Conservation (phyloP, 345 rosid genomes). For the Anacardium occidentale region DNA sequence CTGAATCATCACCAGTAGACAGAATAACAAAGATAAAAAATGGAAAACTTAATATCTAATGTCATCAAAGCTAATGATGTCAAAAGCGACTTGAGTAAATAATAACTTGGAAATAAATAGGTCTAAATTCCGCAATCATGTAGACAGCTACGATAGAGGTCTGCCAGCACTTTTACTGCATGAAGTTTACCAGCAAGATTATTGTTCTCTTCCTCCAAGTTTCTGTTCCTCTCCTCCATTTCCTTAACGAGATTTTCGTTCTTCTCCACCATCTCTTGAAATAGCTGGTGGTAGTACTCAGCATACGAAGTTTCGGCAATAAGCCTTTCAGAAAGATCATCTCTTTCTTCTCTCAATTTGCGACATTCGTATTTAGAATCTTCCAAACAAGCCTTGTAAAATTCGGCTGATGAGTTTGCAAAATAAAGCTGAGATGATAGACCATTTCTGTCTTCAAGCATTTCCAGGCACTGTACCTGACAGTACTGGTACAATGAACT, state of each 20-base stretch:
- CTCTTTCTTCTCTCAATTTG: neutral
- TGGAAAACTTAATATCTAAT: neutral
- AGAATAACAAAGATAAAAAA: too few relatives aligned
- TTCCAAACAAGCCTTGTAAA: neutral
- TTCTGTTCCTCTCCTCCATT: neutral
- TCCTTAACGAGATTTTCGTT: neutral
- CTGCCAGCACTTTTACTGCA: neutral
- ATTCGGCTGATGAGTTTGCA: too few relatives aligned
- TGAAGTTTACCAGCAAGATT: neutral
- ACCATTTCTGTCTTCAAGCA: too few relatives aligned
- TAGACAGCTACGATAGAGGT: constrained; percentile 7
- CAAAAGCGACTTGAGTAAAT: neutral
- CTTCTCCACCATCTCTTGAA: neutral
- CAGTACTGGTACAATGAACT: too few relatives aligned
- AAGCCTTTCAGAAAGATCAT: neutral
- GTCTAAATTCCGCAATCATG: neutral
- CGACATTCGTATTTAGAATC: neutral
- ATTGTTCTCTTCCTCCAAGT: neutral
- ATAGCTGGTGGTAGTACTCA: neutral
- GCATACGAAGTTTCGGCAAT: neutral
- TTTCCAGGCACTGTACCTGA: too few relatives aligned
- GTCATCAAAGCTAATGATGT: too few relatives aligned
- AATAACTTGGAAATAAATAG: too few relatives aligned
- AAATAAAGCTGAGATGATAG: too few relatives aligned
- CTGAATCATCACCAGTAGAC: too few relatives aligned